Conservation (phyloP, 176 grass and related monocot species). For the Musa troglodytarum region DNA sequence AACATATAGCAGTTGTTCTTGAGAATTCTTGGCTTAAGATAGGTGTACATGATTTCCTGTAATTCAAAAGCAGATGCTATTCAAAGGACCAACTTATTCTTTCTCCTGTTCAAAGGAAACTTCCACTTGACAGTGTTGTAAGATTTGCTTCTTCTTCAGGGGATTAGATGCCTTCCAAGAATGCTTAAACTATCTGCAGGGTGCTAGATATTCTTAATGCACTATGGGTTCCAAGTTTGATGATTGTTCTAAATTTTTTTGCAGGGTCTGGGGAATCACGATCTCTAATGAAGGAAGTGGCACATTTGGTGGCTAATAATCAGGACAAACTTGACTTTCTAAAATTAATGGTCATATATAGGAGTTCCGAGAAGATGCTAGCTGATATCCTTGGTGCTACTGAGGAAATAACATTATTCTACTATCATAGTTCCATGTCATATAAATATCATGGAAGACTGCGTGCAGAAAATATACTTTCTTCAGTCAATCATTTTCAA, state of each 20-base stretch:
- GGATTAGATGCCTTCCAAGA: neutral
- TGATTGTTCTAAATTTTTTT: slow-evolving; percentile 16
- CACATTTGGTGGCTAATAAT: slow-evolving; percentile 26
- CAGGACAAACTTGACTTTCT: slow-evolving; percentile 38
- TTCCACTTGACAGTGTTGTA: neutral
- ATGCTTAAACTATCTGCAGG: neutral
- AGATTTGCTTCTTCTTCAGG: neutral
- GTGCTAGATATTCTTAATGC: neutral
- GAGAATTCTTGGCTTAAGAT: neutral
- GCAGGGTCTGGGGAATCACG: slow-evolving; percentile 85
- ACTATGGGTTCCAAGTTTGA: neutral
- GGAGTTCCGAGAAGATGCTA: slow-evolving; percentile 71
- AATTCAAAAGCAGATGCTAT: no score
- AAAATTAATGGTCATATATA: slow-evolving; percentile 76
- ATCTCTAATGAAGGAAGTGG: slow-evolving; percentile 70
- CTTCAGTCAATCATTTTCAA: slow-evolving; percentile 47
- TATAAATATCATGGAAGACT: slow-evolving; percentile 87
- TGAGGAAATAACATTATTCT: slow-evolving; percentile 61
- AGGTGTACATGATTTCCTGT: neutral
- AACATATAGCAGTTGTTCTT: neutral
- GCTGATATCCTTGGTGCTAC: slow-evolving; percentile 48
- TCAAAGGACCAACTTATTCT: no score
- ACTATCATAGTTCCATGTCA: slow-evolving; percentile 47
- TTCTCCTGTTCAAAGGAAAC: neutral
- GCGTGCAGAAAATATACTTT: slow-evolving; percentile 47